phyloP scores from a whole-genome alignment of 2,329 filamentous ascomycete species.

The Xylariaceae sp. region DNA sequence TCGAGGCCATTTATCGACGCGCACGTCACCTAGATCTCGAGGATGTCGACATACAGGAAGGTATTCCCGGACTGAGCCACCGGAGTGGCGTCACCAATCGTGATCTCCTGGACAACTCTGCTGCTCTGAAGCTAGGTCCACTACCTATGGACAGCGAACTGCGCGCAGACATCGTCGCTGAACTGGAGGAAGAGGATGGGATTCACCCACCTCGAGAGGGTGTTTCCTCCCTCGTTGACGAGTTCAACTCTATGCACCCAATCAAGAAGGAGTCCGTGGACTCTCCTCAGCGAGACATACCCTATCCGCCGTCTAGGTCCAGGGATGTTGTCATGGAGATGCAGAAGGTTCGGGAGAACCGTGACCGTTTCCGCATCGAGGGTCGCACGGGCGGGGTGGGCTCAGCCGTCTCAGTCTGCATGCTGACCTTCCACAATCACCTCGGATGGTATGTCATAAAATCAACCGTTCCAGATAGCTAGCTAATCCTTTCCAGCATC shows the following conservation, averaged over 20 bases:
- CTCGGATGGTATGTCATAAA: slow-evolving; percentile 71
- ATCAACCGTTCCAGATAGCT: not conserved
- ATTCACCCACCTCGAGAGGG: slow-evolving; percentile 65
- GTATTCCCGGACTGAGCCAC: slow-evolving; percentile 47
- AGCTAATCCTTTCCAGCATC: slow-evolving; percentile 43
- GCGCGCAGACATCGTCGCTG: slow-evolving; percentile 76
- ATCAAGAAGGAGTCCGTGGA: slow-evolving; percentile 90
- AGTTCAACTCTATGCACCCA: slow-evolving; percentile 71
- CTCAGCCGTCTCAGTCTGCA: slow-evolving; percentile 78
- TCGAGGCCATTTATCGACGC: slow-evolving; percentile 53
- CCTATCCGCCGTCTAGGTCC: slow-evolving; percentile 79
- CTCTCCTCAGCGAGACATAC: slow-evolving; percentile 71
- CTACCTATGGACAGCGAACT: slow-evolving; percentile 78
- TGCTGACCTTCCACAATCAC: slow-evolving; percentile 98
- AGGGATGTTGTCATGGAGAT: slow-evolving; percentile 92
- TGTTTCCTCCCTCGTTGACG: slow-evolving; percentile 68
- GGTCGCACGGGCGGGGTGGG: slow-evolving; percentile 76
- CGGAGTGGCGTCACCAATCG: slow-evolving; percentile 56
- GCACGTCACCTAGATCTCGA: slow-evolving; percentile 55
- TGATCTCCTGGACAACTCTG: slow-evolving; percentile 49
- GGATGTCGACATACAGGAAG: slow-evolving; percentile 55
- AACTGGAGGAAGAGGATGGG: slow-evolving; percentile 79
- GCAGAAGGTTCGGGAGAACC: slow-evolving; percentile 85
- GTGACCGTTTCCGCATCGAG: slow-evolving; percentile 85
- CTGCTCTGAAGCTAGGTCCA: slow-evolving; percentile 66